A percentile compares a stretch with the other conserved stretches of the same genome.
Evolutionary conservation across 331 rosid genomes (phyloP).

Genomic region (Dryas integrifolia): DNA sequence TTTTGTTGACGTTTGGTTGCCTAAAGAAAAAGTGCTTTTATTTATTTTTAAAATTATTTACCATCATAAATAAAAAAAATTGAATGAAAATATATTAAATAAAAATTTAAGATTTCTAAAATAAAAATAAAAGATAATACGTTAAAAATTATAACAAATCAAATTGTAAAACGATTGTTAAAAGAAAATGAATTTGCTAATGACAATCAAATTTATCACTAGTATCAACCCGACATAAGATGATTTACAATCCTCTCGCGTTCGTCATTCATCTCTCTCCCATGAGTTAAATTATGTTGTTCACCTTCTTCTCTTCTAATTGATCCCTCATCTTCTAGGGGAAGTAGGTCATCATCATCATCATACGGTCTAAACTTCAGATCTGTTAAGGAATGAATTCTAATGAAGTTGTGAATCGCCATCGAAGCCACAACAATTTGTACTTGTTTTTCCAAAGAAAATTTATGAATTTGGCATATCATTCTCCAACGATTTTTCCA

Average conservation of each 20-base stretch:
- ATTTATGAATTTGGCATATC: not conserved
- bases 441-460: not conserved
- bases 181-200: too few species aligned
- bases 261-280: not conserved
- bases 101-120: too few species aligned
- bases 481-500: not conserved
- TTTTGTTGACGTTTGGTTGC: too few species aligned
- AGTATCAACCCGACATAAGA: too few species aligned
- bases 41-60: too few species aligned
- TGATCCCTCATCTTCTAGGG: not conserved
- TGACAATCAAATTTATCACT: too few species aligned
- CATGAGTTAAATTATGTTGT: not conserved
- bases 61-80: too few species aligned
- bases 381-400: not conserved
- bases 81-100: too few species aligned
- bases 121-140: too few species aligned
- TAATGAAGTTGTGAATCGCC: not conserved
- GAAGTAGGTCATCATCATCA: not conserved
- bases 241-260: not conserved
- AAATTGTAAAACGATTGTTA: too few species aligned
- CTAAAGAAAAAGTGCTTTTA: too few species aligned
- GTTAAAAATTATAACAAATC: too few species aligned
- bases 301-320: not conserved
- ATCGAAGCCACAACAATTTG: constrained; percentile 2
- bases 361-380: not conserved